A percentile compares a stretch with the other conserved stretches of the same genome.
Conservation (phyloP, 192 early-diverging fungal species). For the Umbelopsis sp. region DNA sequence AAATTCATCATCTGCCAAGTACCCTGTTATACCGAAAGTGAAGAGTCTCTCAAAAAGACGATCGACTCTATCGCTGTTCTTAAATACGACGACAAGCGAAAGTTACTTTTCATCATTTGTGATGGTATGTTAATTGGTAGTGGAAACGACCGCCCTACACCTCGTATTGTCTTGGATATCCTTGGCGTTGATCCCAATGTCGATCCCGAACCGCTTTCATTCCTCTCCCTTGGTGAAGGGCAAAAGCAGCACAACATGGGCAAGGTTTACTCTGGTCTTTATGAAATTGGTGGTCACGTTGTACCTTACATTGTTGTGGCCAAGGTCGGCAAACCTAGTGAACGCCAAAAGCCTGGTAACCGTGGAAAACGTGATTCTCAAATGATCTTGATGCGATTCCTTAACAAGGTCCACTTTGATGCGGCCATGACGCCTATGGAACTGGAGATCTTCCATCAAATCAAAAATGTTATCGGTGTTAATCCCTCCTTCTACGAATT, state of each 20-base stretch:
- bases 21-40: slow-evolving; percentile 94
- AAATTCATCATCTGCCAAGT: slow-evolving; percentile 96
- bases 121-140: slow-evolving; percentile 95
- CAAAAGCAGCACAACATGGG: slow-evolving; percentile 91
- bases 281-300: slow-evolving; percentile 83
- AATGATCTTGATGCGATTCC: slow-evolving; percentile 96
- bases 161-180: slow-evolving; percentile 93
- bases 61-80: slow-evolving; percentile 80
- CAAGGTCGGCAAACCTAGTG: slow-evolving; percentile 88
- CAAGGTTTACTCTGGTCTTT: slow-evolving; percentile 95
- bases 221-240: slow-evolving; percentile 89
- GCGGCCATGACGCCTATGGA: slow-evolving; percentile 93
- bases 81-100: slow-evolving; percentile 84
- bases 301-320: slow-evolving; percentile 95
- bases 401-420: slow-evolving; percentile 96
- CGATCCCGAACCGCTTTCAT: slow-evolving; percentile 76
- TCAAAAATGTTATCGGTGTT: slow-evolving; percentile 99
- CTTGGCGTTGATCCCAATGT: slow-evolving; percentile 81
- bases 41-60: slow-evolving; percentile 80
- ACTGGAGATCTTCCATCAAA: slow-evolving; percentile 97
- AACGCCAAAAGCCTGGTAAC: slow-evolving; percentile 89
- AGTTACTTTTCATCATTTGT: slow-evolving; percentile 84
- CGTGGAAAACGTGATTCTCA: slow-evolving; percentile 99
- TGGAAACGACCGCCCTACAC: slow-evolving; percentile 96
- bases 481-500: slow-evolving; percentile 96